Conservation (phyloP, 164 flowering plant species). For the Vitis labrusca region DNA sequence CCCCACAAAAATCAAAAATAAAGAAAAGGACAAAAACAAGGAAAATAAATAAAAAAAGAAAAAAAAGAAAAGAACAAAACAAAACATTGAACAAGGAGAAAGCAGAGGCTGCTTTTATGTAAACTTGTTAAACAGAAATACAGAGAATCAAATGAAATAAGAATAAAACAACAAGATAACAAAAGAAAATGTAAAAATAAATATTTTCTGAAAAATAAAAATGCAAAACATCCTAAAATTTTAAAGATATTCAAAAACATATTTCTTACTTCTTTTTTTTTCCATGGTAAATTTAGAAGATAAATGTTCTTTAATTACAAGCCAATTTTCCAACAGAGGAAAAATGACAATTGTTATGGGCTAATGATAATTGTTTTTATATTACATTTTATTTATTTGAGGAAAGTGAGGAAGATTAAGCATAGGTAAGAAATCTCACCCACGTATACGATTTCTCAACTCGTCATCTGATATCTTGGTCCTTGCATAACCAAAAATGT, state of each 20-base stretch:
- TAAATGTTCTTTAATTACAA: no score
- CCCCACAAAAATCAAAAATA: no score
- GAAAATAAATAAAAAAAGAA: neutral
- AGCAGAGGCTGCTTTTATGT: no score
- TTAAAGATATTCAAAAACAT: no score
- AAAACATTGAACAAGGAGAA: no score
- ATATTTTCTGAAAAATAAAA: no score
- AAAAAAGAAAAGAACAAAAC: neutral
- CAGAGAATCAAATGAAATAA: no score
- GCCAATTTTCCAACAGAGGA: neutral
- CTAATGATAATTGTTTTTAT: neutral
- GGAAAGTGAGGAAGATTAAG: neutral
- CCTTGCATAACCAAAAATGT: conserved; percentile 96
- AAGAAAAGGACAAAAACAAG: neutral
- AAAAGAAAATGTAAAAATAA: neutral
- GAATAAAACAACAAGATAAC: neutral
- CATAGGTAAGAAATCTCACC: conserved; percentile 47
- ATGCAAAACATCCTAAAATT: no score
- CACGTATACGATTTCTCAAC: conserved; percentile 69
- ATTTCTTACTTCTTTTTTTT: no score
- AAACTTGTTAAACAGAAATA: no score
- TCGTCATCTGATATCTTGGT: conserved; percentile 80
- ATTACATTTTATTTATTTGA: neutral
- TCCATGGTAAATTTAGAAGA: no score
- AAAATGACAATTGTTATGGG: neutral